These are phyloP conservation scores for Rhodosporidiobolus odoratus DNA, from an alignment of 768 basidiomycete genomes.

Conservation along the genomic window DNA sequence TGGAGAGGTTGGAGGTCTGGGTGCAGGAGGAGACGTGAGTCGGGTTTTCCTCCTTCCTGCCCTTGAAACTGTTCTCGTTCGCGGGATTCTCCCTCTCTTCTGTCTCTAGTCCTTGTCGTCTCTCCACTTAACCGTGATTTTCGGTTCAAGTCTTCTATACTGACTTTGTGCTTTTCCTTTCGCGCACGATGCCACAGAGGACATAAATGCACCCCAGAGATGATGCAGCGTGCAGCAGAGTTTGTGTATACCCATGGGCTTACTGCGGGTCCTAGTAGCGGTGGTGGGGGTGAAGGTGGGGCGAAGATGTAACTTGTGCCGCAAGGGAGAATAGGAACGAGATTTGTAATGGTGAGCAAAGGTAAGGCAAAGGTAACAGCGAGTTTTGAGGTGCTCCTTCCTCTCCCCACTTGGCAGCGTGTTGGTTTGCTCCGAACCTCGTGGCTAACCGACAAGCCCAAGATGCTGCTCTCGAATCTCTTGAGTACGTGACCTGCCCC, in stretches of 20 bases:
- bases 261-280: neutral
- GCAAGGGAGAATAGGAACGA: neutral
- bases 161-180: too few species aligned
- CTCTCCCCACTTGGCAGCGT: too few species aligned
- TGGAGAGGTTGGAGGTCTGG: conserved; percentile 8
- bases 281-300: too few species aligned
- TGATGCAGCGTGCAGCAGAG: conserved; percentile 53
- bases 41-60: too few species aligned
- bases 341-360: too few species aligned
- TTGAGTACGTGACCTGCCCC: neutral
- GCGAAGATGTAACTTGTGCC: neutral
- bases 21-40: conserved; percentile 33
- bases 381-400: neutral
- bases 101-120: neutral
- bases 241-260: conserved; percentile 42
- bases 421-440: too few species aligned
- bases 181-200: conserved; percentile 52
- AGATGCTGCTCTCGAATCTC: neutral
- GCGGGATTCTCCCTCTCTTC: neutral
- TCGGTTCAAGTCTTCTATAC: too few species aligned
- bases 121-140: neutral
- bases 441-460: too few species aligned
- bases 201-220: conserved; percentile 60
- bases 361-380: too few species aligned
- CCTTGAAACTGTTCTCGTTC: neutral